phyloP scores from a whole-genome alignment of 495 filamentous ascomycete species.

The Antarctomyces pellizariae region DNA sequence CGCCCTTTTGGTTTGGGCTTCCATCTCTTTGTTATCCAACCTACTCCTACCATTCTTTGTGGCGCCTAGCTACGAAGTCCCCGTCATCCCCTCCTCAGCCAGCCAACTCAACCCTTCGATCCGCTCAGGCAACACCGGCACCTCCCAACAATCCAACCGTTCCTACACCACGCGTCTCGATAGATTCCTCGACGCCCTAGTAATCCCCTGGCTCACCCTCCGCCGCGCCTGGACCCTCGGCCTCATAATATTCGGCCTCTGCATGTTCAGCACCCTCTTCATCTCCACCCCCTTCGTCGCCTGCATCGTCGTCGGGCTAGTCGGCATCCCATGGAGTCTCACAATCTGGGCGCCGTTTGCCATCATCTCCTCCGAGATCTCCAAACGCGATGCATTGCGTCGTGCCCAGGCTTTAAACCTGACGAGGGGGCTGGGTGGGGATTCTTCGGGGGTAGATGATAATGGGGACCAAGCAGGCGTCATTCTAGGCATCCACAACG shows the following conservation, averaged over 20 bases:
- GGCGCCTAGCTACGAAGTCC: slow-evolving; percentile 42
- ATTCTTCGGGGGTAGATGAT: slow-evolving; percentile 13
- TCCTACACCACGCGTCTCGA: slow-evolving; percentile 15
- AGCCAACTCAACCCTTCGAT: slow-evolving; percentile 7
- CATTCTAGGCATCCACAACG: slow-evolving; percentile 78
- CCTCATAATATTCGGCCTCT: slow-evolving; percentile 51
- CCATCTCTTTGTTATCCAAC: slow-evolving; percentile 56
- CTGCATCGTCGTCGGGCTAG: slow-evolving; percentile 47
- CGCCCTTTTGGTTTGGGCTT: slow-evolving; percentile 67
- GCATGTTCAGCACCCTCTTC: slow-evolving; percentile 65
- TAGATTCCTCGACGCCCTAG: slow-evolving; percentile 26
- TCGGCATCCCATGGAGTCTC: slow-evolving; percentile 75
- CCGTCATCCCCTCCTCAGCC: slow-evolving; percentile 6
- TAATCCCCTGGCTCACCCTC: slow-evolving; percentile 61
- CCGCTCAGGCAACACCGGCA: slow-evolving; percentile 5
- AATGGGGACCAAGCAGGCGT: slow-evolving; percentile 63
- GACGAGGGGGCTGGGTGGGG: slow-evolving; percentile 5
- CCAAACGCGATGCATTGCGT: slow-evolving; percentile 45
- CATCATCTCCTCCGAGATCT: slow-evolving; percentile 71
- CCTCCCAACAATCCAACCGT: slow-evolving; percentile 10
- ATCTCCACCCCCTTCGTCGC: slow-evolving; percentile 39
- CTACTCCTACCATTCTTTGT: slow-evolving; percentile 64
- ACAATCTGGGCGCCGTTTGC: slow-evolving; percentile 85
- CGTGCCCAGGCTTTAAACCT: slow-evolving; percentile 14
- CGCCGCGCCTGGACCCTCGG: slow-evolving; percentile 67